Evolutionary conservation across 176 grass and related monocot genomes (phyloP), one percentile per base, ranked within the genome.

Genomic region (Juncus effusus): DNA sequence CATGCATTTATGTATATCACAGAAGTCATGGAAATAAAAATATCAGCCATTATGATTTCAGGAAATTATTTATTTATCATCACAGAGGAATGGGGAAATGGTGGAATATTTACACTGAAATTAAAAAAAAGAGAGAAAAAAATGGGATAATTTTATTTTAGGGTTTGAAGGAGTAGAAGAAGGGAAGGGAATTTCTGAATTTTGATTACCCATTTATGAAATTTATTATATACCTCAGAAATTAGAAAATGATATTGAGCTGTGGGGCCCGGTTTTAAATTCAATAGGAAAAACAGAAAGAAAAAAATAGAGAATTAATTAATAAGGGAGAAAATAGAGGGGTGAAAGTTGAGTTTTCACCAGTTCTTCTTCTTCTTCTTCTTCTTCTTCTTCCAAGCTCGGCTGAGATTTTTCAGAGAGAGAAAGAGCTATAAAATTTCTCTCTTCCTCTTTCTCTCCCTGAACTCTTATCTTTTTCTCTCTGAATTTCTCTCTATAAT

Each of bases 261-360:
- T 61, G 59, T 51, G 73, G 47, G 59, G 3, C 73, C 61, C 47
- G 6, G 13, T 4, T 36, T 51, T 8, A 54, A 41, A 53, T 76
- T 39, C 40, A 53, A 64, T 52, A 53, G n/a, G 55, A 8, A 41
- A 55, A 4, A 54, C 50, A 52, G 3, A 60, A 12, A 63, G 10
- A 16, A 2, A 54, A 13, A 41, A 64, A 36, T 10, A 41, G 37
- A 74, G 47, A 39, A 42, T 62, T 56, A 72, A 72, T 39, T 59
- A 36, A 47, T 47, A 47, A 47, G 44, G 19, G 19, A 47, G 44
- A 47, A 47, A 47, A 47, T 47, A 47, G 44, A 72, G 54, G 36
- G 54, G 40, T 67, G 64, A 5, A 53, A 72, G 39, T 45, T 36
- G 42, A 72, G 57, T 3, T 40, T 72, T 72, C 69, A 72, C 69